Conservation (phyloP, 495 filamentous ascomycete genomes). For the Jackrogersella minutella region DNA sequence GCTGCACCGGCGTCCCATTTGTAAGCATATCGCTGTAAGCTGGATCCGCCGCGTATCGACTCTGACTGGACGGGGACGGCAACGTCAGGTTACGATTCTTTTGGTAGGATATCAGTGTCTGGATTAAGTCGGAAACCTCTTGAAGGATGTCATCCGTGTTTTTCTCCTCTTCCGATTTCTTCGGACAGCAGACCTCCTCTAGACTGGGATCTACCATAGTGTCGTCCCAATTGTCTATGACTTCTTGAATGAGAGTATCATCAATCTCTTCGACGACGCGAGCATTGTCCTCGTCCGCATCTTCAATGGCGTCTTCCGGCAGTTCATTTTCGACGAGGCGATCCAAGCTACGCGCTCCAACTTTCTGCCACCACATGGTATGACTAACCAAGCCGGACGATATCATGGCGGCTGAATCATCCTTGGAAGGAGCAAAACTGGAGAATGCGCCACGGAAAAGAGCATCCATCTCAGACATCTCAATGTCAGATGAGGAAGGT, state of each 20-base stretch:
- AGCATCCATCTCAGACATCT: conserved; percentile 72
- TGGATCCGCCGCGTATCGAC: conserved; percentile 57
- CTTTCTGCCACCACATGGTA: conserved; percentile 83
- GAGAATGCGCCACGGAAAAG: conserved; percentile 85
- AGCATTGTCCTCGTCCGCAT: conserved; percentile 47
- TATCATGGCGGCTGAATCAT: conserved; percentile 78
- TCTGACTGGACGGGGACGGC: conserved; percentile 54
- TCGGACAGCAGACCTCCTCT: conserved; percentile 57
- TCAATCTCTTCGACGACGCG: conserved; percentile 49
- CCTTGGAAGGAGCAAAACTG: conserved; percentile 83
- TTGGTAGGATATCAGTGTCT: conserved; percentile 87
- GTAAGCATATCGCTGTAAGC: conserved; percentile 61
- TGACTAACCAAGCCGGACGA: conserved; percentile 73
- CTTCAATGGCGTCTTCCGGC: conserved; percentile 49
- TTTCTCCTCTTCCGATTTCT: conserved; percentile 62
- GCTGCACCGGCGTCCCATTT: conserved; percentile 57
- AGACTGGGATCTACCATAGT: conserved; percentile 57
- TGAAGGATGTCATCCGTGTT: conserved; percentile 76
- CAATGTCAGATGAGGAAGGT: conserved; percentile 59
- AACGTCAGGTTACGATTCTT: conserved; percentile 77
- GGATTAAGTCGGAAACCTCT: conserved; percentile 83
- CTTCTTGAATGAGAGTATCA: conserved; percentile 56
- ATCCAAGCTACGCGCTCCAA: conserved; percentile 68
- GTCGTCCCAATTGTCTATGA: conserved; percentile 60
- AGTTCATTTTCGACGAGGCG: conserved; percentile 53